Percentiles rank a stretch among this genome's conserved stretches.
phyloP scores from a whole-genome alignment of 2,329 filamentous ascomycete genomes.

The Cercospora citrullina region DNA sequence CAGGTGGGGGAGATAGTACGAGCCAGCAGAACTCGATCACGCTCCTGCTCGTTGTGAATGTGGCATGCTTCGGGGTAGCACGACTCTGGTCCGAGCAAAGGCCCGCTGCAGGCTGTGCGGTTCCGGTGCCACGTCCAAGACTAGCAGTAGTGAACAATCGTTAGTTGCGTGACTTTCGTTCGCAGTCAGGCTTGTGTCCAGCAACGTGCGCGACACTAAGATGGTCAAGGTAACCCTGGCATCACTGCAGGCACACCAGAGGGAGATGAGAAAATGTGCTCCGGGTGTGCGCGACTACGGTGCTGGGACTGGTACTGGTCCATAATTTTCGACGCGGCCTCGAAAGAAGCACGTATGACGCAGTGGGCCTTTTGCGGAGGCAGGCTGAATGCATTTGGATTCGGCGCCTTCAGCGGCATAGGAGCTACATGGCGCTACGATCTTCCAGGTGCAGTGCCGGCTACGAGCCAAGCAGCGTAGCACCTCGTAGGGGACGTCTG shows the following conservation, averaged over 20 bases:
- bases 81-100: not conserved
- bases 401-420: not conserved
- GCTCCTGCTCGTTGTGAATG: not conserved
- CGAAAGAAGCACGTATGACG: not conserved
- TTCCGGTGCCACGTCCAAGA: not conserved
- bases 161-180: not conserved
- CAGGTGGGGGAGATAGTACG: not conserved
- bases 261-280: not conserved
- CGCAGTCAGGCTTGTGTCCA: not conserved
- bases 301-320: not conserved
- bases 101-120: not conserved
- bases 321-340: not conserved
- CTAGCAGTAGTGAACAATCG: not conserved
- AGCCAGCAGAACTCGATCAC: not conserved
- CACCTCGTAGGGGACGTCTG: not conserved
- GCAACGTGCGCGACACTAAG: not conserved
- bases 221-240: not conserved
- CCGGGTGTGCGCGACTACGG: not conserved
- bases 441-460: not conserved
- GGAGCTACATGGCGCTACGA: not conserved
- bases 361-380: not conserved
- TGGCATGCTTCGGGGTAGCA: not conserved
- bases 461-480: not conserved
- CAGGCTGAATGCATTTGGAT: conserved; percentile 2
- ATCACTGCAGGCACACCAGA: not conserved